Evolutionary conservation across 495 filamentous ascomycete genomes (phyloP).

Genomic region (Lasiosphaeriaceae sp.): DNA sequence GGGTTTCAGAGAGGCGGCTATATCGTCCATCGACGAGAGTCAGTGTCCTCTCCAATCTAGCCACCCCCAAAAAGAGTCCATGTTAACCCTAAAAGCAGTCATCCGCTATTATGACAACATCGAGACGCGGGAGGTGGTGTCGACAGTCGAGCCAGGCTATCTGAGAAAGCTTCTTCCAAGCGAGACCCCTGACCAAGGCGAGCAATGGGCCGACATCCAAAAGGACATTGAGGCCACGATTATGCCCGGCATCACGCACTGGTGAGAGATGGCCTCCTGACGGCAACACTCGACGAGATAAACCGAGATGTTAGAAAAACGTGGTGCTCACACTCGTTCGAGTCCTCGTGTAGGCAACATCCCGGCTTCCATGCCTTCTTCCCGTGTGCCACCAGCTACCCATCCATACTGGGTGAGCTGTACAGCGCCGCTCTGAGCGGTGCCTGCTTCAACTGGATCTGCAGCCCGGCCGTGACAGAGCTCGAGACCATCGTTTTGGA

Average conservation of each 20-base stretch:
- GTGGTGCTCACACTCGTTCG: too few relatives aligned
- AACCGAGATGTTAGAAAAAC: too few relatives aligned
- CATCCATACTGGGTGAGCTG: slow-evolving; percentile 87
- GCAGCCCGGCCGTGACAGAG: slow-evolving; percentile 91
- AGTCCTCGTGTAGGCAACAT: slow-evolving; percentile 50
- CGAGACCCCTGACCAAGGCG: slow-evolving; percentile 67
- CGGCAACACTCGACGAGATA: too few relatives aligned
- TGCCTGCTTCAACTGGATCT: slow-evolving; percentile 97
- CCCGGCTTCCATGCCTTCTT: slow-evolving; percentile 98
- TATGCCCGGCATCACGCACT: slow-evolving; percentile 92
- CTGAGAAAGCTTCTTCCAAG: slow-evolving; percentile 73
- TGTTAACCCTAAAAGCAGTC: slow-evolving; percentile 48
- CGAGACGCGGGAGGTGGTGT: slow-evolving; percentile 65
- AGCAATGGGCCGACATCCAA: slow-evolving; percentile 78
- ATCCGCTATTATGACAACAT: slow-evolving; percentile 78
- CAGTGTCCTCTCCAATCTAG: slow-evolving; percentile 26
- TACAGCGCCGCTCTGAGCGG: slow-evolving; percentile 85
- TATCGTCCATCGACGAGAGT: slow-evolving; percentile 84
- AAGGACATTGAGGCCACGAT: slow-evolving; percentile 83
- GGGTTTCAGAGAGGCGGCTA: slow-evolving; percentile 76
- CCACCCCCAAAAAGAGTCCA: background rate
- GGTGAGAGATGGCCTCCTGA: slow-evolving; percentile 48
- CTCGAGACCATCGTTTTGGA: slow-evolving; percentile 87
- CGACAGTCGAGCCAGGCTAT: slow-evolving; percentile 82
- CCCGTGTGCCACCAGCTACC: slow-evolving; percentile 77